Base-by-base conservation (phyloP, 129 eudicot genomes). In the Flaveria trinervia region DNA sequence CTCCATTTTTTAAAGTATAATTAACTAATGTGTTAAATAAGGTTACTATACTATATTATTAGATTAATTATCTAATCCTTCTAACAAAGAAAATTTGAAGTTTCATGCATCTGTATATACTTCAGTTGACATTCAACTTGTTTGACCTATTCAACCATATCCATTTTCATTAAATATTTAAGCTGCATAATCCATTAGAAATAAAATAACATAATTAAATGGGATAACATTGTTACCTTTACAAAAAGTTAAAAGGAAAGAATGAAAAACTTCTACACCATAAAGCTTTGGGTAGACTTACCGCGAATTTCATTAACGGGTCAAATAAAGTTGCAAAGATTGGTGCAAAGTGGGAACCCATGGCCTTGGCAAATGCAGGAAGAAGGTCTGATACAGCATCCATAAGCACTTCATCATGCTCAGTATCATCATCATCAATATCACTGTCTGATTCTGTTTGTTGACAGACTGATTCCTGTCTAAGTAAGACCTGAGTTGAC, bases 381-480 rank as follows among this genome's bases (percentile, higher is more conserved):
- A 94, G 97, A 70, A 94, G 96, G 50, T 94, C 99, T 67, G 97
- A 91, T 84, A 91, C 99, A 77, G 99, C 99, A 88, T 94, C 99
- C 99, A 94, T 94, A 17, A 94, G 92, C 76, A 91, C 97, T 80
- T 94, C 99, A 85, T 94, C 99, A 79, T 94, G 99, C 60, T 77
- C 85, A 20, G 92, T 26, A 59, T 89, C 97, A 76, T 94, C 99
- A 30, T 94, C 97, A 78, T 91, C 97, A 71, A 73, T 52, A 64
- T 94, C 99, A 91, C 96, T 83, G 71, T 94, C 99, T 2, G 99
- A 94, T 79, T 94, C 99, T 54, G 82, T 64, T 81, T 67, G 92
- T 81, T 94, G 99, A 85, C 99, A 94, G 36, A 76, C 84, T 30
- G 99, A 83, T 46, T 94, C 81, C 81, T 91, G 90, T 45, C 76